Evolutionary conservation across 1,139 yeast species (phyloP).

Genomic region (Candida tetrigidarum): DNA sequence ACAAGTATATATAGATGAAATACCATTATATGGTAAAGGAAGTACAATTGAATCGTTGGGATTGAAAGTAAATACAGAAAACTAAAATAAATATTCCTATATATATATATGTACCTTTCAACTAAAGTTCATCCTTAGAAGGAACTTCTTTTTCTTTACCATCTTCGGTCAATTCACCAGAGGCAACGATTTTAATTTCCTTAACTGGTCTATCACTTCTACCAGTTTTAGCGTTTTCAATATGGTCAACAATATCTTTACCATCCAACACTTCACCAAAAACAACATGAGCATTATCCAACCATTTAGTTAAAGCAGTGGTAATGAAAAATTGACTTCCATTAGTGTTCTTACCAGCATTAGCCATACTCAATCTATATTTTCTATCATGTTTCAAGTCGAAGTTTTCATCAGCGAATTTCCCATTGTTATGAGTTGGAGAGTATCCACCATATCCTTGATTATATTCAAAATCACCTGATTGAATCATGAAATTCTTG

Average conservation of each 20-base stretch:
- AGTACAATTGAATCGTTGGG: slow-evolving; percentile 45
- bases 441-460: slow-evolving; percentile 66
- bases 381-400: slow-evolving; percentile 60
- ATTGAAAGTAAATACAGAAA: slow-evolving; percentile 28
- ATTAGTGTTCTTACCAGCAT: slow-evolving; percentile 64
- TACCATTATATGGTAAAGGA: slow-evolving; percentile 44
- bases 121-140: slow-evolving; percentile 34
- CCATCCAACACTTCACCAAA: slow-evolving; percentile 81
- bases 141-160: slow-evolving; percentile 22
- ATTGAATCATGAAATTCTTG: slow-evolving; percentile 63
- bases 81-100: neutral
- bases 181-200: slow-evolving; percentile 50
- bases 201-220: slow-evolving; percentile 55
- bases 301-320: slow-evolving; percentile 63
- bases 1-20: slow-evolving; percentile 40
- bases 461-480: slow-evolving; percentile 65
- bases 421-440: slow-evolving; percentile 47
- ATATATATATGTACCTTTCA: too few relatives aligned
- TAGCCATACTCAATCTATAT: slow-evolving; percentile 66
- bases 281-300: slow-evolving; percentile 77
- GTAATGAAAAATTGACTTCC: slow-evolving; percentile 71
- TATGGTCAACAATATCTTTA: slow-evolving; percentile 58
- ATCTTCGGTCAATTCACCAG: slow-evolving; percentile 46
- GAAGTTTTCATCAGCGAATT: slow-evolving; percentile 62
- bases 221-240: slow-evolving; percentile 56